Base-by-base conservation (phyloP, 1,284 basidiomycete species). In the Ustilago tritici region DNA sequence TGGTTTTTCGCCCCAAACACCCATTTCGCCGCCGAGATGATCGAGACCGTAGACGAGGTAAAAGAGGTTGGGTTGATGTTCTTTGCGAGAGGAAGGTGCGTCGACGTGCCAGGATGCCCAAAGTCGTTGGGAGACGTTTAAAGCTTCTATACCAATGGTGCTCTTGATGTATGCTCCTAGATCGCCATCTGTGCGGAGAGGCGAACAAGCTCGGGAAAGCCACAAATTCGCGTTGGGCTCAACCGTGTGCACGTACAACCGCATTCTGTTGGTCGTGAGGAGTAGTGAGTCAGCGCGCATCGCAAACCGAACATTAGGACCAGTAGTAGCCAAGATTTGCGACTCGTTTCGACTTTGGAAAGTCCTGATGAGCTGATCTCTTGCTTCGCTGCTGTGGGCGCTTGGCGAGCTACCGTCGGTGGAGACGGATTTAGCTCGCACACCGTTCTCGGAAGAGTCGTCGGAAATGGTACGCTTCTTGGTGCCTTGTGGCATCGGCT, bases 61-160 rank as follows among this genome's bases (percentile, higher is more conserved):
- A 50, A 78, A 78, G 10, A 78, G 61, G 19, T 78, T 78, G 8
- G 76, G 76, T 59, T 78, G 76, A 52, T 75, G 72, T 35, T 78
- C 76, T 23, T 68, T 67, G 15, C 49, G 38, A 11, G 56, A 10
- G 2, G 72, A 78, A 0, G 76, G 72, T 0, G 69, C 59, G 40
- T 78, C 76, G 14, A 78, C 76, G 52, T 78, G 76, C 76, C 76
- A 78, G 0, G 72, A 75, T 1, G 76, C 69, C 76, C 76, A 78
- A 10, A 78, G 63, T 41, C 59, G 59, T n/a, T 76, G 71, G 12
- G 76, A 78, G 4, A 72, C 57, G 11, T 52, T 55, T 46, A 78
- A 47, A 2, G 76, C 71, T 35, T 75, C 65, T 28, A 66, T n/a
- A n/a, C 70, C 76, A 28, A 78, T 71, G 8, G 76, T 66, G 46